A percentile compares a stretch with the other conserved stretches of the same genome.
Conservation (phyloP, 345 rosid genomes). For the Salix suchowensis region DNA sequence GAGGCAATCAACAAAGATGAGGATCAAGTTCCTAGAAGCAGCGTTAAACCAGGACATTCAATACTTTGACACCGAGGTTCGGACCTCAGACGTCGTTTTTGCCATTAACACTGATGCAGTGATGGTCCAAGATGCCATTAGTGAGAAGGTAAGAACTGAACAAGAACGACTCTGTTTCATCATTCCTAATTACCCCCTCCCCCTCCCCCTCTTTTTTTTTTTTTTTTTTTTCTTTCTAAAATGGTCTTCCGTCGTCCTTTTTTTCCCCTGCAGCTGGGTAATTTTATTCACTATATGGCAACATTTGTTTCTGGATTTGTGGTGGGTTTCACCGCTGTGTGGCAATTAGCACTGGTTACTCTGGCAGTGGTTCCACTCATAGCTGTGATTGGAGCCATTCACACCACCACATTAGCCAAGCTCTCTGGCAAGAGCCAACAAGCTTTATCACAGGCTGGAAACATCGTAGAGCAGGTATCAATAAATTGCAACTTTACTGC, state of each 20-base stretch:
- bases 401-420: constrained; percentile 69
- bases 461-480: constrained; percentile 82
- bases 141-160: constrained; percentile 72
- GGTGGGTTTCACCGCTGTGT: constrained; percentile 95
- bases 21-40: constrained; percentile 90
- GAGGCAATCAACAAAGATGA: constrained; percentile 95
- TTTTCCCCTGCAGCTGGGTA: constrained; percentile 64
- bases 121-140: constrained; percentile 96
- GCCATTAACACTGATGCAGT: constrained; percentile 94
- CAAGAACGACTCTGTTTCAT: not conserved
- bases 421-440: constrained; percentile 77
- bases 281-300: constrained; percentile 91
- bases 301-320: constrained; percentile 92
- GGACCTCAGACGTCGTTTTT: constrained; percentile 86
- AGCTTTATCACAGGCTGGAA: constrained; percentile 89
- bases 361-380: constrained; percentile 96
- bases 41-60: constrained; percentile 92
- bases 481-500: not conserved
- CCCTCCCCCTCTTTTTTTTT: too few species aligned
- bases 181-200: not conserved
- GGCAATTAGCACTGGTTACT: constrained; percentile 94
- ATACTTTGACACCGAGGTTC: constrained; percentile 87
- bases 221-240: not conserved
- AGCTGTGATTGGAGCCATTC: constrained; percentile 85
- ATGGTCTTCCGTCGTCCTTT: not conserved